Base-by-base conservation (phyloP, 352 stramenopile genomes). In the Blastocystis sp. region DNA sequence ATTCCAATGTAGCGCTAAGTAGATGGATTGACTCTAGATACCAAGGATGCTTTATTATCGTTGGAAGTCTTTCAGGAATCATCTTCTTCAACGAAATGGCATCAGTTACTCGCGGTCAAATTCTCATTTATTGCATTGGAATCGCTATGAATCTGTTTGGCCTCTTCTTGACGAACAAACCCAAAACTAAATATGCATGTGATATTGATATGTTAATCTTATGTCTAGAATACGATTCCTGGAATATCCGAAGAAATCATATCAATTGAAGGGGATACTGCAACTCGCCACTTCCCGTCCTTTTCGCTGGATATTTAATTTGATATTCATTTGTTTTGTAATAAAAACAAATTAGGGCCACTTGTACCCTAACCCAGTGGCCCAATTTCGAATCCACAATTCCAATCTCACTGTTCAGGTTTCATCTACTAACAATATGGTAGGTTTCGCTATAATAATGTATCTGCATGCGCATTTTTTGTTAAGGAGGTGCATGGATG, bases 171-270 rank as follows among this genome's bases (percentile, higher is more conserved):
- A 50, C 73, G 6, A 85, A 85, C 56, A 20, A 43, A 43, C 26
- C 50, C 5, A 85, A 85, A 85, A 65, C 30, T 13, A 85, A 85
- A 85, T 85, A 85, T 85, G 73, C 73, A 85, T 85, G 73, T 85
- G 45, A 85, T 68, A 37, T 2, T 41, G n/a, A 55, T 41, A 45
- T 30, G 16, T 66, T 18, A 34, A 11, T 56, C 73, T 85, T 37
- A 85, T 45, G 5, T 11, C 18, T 68, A 85, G 73, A 66, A 85
- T 50, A 11, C 20, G 13, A 18, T 85, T n/a, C 73, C 73, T 9
- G 43, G 47, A 56, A 26, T 6, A 59, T n/a, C 43, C 8, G 73
- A 85, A 66, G 73, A 85, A 16, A 26, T 85, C 47, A 68, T 85
- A 2, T 66, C 73, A 8, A 55, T 85, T 2, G 73, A 85, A 24